These are phyloP conservation scores for Aspergillus viridinutans DNA, from an alignment of 2,329 filamentous ascomycete genomes.

Conservation along the genomic window DNA sequence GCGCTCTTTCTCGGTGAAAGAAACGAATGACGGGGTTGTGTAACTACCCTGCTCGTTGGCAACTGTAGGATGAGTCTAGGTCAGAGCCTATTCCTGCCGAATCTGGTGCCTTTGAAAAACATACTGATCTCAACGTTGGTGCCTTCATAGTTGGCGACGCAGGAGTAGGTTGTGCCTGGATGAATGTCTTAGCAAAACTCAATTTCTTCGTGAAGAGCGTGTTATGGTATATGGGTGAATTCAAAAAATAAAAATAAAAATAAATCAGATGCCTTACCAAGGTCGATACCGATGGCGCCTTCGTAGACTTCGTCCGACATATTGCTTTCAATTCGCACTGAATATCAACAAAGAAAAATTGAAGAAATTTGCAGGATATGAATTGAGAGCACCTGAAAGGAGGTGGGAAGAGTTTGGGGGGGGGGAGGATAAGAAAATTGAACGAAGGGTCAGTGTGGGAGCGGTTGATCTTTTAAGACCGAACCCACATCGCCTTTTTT, in stretches of 20 bases:
- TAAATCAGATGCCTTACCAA: constrained; percentile 62
- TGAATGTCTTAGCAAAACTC: constrained; percentile 20
- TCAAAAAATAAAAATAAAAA: no score
- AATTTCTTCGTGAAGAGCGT: neutral
- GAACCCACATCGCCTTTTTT: neutral
- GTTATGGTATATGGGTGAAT: constrained; percentile 1
- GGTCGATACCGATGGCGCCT: constrained; percentile 99
- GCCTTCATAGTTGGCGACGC: constrained; percentile 98
- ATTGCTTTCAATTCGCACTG: constrained; percentile 14
- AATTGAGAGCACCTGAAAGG: constrained; percentile 7
- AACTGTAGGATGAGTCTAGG: constrained; percentile 47
- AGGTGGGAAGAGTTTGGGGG: constrained; percentile 8
- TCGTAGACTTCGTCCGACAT: constrained; percentile 99
- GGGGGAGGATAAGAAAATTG: constrained; percentile 4
- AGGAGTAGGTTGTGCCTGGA: constrained; percentile 97
- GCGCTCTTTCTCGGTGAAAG: constrained; percentile 97
- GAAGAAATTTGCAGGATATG: constrained; percentile 24
- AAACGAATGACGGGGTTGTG: constrained; percentile 98
- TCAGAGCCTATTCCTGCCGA: neutral
- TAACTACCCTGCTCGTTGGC: constrained; percentile 99
- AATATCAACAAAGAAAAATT: constrained; percentile 33
- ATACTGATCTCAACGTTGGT: constrained; percentile 98
- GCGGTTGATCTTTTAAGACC: neutral
- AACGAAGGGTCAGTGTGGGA: constrained; percentile 7
- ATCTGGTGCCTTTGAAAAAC: constrained; percentile 28